Evolutionary conservation across 2,329 filamentous ascomycete genomes (phyloP), one percentile per base, ranked within the genome.

Genomic region (Coniochaeta hoffmannii): DNA sequence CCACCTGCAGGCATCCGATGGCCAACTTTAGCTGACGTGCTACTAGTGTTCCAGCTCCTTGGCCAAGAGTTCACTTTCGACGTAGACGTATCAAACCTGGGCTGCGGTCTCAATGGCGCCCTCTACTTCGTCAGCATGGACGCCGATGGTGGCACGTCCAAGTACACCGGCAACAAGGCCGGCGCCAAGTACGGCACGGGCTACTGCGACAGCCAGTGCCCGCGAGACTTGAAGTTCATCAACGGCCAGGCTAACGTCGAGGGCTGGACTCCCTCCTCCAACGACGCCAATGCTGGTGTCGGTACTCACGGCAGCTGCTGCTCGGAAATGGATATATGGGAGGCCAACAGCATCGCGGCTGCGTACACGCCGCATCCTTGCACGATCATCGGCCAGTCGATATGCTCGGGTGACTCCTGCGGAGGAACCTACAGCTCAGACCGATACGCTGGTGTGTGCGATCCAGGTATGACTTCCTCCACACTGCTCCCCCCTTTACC

Each of bases 41-140:
- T 22, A n/a, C 55, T 28, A 63, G 62, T 80, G 65, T 85, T 88
- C 71, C 77, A 81, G 57, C 74, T 88, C 56, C 74, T 83, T 54
- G 83, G 82, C 70, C 78, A 85, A 65, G 86, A 89, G 69, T 85
- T 89, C 71, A 85, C 83, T 55, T 88, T 89, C 59, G 85, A 88
- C 55, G 85, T 88, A 26, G 86, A 89, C 66, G 81, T 87, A 46
- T 87, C 85, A 38, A 78, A 79, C 62, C 73, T 88, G 19, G 79
- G 81, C 57, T 90, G 87, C 64, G 87, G 87, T 58, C 71, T 89
- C 57, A 89, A 90, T 69, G 86, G 86, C 55, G 86, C 86, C 49
- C 72, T 89, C 50, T 89, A 89, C 73, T 81, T 85, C 55, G 77
- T 81, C 49, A 74, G 77, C 65, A 85, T 85, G 82, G 79, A 82